phyloP scores from a whole-genome alignment of 106 monocot genomes.

The Dendrobium officinale region DNA sequence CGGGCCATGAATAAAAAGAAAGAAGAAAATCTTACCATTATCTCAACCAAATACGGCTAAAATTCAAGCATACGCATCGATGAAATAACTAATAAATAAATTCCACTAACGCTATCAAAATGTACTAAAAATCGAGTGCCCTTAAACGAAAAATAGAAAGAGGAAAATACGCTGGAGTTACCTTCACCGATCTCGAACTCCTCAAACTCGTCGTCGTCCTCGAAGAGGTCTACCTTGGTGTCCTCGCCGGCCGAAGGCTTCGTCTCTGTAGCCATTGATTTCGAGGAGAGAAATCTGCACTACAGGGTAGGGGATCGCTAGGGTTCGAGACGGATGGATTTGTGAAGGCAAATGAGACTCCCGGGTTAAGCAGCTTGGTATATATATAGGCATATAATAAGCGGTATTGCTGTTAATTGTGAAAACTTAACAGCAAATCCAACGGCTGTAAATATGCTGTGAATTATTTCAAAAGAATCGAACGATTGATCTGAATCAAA shows the following conservation, averaged over 20 bases:
- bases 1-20: neutral
- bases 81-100: neutral
- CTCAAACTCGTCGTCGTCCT: constrained; percentile 46
- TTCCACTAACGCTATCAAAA: neutral
- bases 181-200: constrained; percentile 33
- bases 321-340: no score
- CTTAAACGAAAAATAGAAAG: neutral
- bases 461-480: no score
- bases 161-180: neutral
- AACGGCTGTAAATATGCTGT: no score
- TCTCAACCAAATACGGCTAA: neutral
- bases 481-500: no score
- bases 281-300: neutral
- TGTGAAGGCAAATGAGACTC: no score
- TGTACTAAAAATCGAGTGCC: neutral
- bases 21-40: neutral
- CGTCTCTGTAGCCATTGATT: constrained; percentile 25
- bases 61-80: neutral
- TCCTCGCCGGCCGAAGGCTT: constrained; percentile 26
- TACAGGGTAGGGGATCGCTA: no score
- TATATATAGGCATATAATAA: no score
- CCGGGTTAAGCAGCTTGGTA: no score
- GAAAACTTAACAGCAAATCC: no score
- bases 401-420: no score
- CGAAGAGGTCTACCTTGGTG: constrained; percentile 36